These are phyloP conservation scores for Pneumocystis murina DNA, from an alignment of 1,139 yeast genomes.

Conservation along the genomic window DNA sequence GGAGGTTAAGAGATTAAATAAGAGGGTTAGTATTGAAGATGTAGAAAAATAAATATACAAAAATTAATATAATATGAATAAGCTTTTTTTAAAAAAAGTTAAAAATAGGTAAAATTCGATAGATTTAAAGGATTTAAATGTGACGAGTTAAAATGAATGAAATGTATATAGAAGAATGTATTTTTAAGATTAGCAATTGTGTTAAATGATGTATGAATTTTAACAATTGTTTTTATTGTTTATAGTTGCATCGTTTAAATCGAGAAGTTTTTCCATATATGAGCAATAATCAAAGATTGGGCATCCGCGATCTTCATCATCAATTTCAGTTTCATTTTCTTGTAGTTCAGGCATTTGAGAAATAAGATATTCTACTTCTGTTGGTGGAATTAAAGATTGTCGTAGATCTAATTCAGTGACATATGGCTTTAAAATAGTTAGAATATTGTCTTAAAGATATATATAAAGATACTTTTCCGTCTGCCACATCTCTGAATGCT, in stretches of 20 bases:
- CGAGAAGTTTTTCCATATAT: not conserved
- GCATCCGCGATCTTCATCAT: not conserved
- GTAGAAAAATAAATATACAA: not conserved
- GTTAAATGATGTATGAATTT: not conserved
- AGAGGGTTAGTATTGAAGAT: not conserved
- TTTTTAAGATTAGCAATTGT: not conserved
- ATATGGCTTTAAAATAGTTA: conserved; percentile 16
- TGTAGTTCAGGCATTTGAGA: conserved; percentile 17
- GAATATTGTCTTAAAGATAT: not conserved
- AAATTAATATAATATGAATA: too few relatives aligned
- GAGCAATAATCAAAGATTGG: not conserved
- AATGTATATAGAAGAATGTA: not conserved
- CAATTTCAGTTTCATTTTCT: not conserved
- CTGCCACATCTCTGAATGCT: conserved; percentile 28
- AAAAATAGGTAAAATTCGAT: too few relatives aligned
- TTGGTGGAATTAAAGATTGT: conserved; percentile 25
- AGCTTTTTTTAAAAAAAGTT: too few relatives aligned
- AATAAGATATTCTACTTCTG: conserved; percentile 23
- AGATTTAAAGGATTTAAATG: too few relatives aligned
- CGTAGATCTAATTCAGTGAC: conserved; percentile 29
- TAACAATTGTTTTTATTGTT: not conserved
- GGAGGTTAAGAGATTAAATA: not conserved
- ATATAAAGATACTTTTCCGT: conserved; percentile 20
- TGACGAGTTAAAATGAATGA: not conserved
- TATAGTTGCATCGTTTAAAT: not conserved